Base-by-base conservation (phyloP, 192 early-diverging fungal genomes). In the Pecoramyces ruminantium region DNA sequence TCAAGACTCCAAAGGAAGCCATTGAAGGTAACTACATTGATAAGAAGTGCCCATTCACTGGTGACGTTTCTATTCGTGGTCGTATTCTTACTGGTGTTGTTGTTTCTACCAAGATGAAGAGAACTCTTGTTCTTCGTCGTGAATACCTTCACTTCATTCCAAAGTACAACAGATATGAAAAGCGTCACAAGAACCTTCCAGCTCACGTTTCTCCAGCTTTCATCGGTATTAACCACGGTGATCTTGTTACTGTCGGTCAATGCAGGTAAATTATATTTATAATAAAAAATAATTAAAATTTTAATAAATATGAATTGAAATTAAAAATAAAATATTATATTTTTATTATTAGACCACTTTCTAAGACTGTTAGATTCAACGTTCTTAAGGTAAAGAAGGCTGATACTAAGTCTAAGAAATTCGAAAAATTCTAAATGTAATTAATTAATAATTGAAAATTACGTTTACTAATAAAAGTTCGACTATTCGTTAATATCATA, bases 101-200 rank as follows among this genome's bases (percentile, higher is more conserved):
- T 80, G 86, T 90, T 82, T 96, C 95, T 83, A 93, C 88, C 91
- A 98, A 97, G 93, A 99, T 99, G 97, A 97, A 98, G 92, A 92
- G 96, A 87, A 99, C 97, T 87, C 92, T 99, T 87, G 91, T 97
- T 86, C 90, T 99, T 86, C 96, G 97, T 85, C 92, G 97, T 87
- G 96, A 99, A 88, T 99, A 99, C 95, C 92, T 99, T 83, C 97
- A 99, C 94, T 99, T 93, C 91, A 92, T 99, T 86, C 91, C 93
- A 88, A 99, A 99, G 92, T 99, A 99, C 95, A 95, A 97, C 92
- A 95, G 97, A 94, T 99, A 97, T 89, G 97, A 99, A 93, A 99
- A 97, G 93, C 92, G 97, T 83, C 97, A 99, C 94, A 97, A 95
- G 93, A 99, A 98, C 94, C 88, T 99, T 84, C 92, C 96, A 79